Conservation (phyloP, 139 green algal species). For the Raphidocelis subcapitata region DNA sequence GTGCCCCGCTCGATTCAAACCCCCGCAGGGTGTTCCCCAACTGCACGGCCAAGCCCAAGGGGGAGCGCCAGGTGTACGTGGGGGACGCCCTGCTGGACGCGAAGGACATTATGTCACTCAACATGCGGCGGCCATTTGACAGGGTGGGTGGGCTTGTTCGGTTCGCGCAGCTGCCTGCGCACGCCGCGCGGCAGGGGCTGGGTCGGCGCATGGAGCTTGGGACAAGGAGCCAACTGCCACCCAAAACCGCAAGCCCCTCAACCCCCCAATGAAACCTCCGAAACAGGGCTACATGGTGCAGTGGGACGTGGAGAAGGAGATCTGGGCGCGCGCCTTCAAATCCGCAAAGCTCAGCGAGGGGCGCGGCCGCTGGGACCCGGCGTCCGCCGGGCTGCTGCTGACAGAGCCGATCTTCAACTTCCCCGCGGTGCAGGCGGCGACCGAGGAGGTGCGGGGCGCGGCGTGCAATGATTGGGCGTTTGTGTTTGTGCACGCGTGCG, state of each 20-base stretch:
- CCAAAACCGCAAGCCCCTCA: too few species aligned
- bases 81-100: slow-evolving; percentile 60
- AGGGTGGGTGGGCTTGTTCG: slow-evolving; percentile 31
- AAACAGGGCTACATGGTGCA: slow-evolving; percentile 84
- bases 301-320: slow-evolving; percentile 79
- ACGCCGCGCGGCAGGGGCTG: too few species aligned
- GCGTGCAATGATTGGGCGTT: not conserved
- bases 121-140: slow-evolving; percentile 70
- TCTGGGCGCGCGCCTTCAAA: slow-evolving; percentile 61
- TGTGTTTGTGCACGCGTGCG: not conserved
- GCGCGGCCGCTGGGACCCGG: not conserved
- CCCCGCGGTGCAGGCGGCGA: slow-evolving; percentile 50
- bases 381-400: slow-evolving; percentile 51
- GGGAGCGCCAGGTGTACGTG: slow-evolving; percentile 55
- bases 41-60: slow-evolving; percentile 72
- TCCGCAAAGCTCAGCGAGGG: not conserved
- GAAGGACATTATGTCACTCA: slow-evolving; percentile 71
- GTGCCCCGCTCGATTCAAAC: too few species aligned
- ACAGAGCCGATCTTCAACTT: slow-evolving; percentile 88
- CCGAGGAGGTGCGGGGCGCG: slow-evolving; percentile 48
- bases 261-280: too few species aligned
- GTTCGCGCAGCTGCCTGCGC: too few species aligned
- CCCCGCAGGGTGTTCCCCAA: slow-evolving; percentile 85
- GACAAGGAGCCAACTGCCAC: too few species aligned
- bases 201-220: too few species aligned